These are phyloP conservation scores for Telfairia occidentalis DNA, from an alignment of 331 rosid species.

Conservation along the genomic window DNA sequence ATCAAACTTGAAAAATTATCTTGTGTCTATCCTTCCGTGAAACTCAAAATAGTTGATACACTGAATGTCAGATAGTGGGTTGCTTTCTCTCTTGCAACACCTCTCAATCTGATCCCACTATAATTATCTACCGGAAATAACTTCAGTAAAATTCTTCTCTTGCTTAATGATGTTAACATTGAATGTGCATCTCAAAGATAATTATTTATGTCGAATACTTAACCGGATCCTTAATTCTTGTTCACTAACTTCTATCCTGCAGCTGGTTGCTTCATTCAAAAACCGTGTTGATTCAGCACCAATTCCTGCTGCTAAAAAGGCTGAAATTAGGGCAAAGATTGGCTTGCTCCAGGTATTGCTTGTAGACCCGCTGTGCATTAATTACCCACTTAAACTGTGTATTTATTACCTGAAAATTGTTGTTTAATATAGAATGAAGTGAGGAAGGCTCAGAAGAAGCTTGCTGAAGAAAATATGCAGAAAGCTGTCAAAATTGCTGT, in stretches of 20 bases:
- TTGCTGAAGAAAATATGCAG: slow-evolving; percentile 73
- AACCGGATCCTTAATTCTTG: background rate
- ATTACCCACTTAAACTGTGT: background rate
- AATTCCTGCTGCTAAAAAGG: slow-evolving; percentile 81
- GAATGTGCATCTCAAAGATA: background rate
- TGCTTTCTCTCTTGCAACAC: no score
- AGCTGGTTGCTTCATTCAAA: slow-evolving; percentile 72
- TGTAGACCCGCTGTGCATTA: background rate
- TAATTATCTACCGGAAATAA: background rate
- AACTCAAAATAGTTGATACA: no score
- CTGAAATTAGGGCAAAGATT: slow-evolving; percentile 63
- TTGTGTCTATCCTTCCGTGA: no score
- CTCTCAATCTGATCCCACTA: background rate
- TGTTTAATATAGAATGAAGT: slow-evolving; percentile 46
- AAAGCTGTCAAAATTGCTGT: slow-evolving; percentile 55
- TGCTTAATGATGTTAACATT: background rate
- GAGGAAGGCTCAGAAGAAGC: slow-evolving; percentile 69
- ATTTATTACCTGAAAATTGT: slow-evolving; percentile 6
- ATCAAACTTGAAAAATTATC: background rate
- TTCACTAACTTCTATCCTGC: slow-evolving; percentile 16
- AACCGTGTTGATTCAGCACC: slow-evolving; percentile 62
- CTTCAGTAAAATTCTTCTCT: background rate
- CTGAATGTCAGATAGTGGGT: background rate
- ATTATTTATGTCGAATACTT: background rate
- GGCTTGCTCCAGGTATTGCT: slow-evolving; percentile 53